A percentile compares a stretch with the other conserved stretches of the same genome.
Evolutionary conservation across 306 rosid species (phyloP).

Genomic region (Vigna angularis): DNA sequence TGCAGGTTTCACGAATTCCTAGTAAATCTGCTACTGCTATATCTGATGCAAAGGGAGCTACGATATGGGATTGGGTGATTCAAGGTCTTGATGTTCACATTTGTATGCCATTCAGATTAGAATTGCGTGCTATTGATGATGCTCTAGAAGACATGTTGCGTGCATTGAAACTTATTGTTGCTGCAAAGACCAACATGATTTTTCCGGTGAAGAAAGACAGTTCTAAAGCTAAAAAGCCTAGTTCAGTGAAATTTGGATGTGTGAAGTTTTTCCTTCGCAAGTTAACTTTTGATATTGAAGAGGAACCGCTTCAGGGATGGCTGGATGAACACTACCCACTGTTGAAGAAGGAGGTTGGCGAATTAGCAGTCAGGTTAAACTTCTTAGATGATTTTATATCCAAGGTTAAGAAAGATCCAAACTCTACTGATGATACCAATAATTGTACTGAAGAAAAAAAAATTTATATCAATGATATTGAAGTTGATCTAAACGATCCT

Average conservation of each 20-base stretch:
- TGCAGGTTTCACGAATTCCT: conserved; percentile 94
- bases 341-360: conserved; percentile 85
- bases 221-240: conserved; percentile 73
- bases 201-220: conserved; percentile 82
- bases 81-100: conserved; percentile 88
- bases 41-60: conserved; percentile 57
- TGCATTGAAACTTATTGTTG: conserved; percentile 74
- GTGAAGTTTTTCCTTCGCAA: conserved; percentile 75
- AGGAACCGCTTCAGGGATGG: conserved; percentile 99
- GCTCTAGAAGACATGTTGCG: conserved; percentile 94
- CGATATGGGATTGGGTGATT: conserved; percentile 93
- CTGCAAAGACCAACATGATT: conserved; percentile 79
- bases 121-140: conserved; percentile 97
- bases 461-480: conserved; percentile 57
- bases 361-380: conserved; percentile 80
- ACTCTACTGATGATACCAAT: conserved; percentile 64
- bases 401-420: conserved; percentile 61
- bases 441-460: conserved; percentile 67
- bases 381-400: conserved; percentile 77
- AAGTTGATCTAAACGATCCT: conserved; percentile 68
- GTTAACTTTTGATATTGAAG: conserved; percentile 85
- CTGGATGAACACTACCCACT: conserved; percentile 93
- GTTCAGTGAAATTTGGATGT: conserved; percentile 77
- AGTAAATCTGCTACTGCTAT: conserved; percentile 61
- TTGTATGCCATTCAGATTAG: conserved; percentile 82